Percentiles rank a stretch among this genome's conserved stretches.
phyloP scores from a whole-genome alignment of 495 filamentous ascomycete genomes.

The Penicillium salamii region DNA sequence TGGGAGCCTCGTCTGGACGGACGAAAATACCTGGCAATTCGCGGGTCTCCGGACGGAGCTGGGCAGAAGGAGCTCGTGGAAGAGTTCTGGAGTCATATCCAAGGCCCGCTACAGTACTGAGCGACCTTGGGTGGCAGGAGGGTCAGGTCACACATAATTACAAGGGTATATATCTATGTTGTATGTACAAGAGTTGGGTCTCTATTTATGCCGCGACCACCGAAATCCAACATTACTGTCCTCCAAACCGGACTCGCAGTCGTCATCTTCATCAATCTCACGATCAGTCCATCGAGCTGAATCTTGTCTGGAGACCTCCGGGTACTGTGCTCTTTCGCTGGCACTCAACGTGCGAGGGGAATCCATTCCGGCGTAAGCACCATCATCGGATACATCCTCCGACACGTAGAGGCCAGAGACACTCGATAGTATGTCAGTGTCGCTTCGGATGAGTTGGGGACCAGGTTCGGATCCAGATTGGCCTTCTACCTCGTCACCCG shows the following conservation, averaged over 20 bases:
- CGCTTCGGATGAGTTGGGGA: constrained; percentile 8
- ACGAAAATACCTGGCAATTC: constrained; percentile 74
- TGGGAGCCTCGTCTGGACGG: constrained; percentile 76
- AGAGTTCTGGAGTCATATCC: constrained; percentile 69
- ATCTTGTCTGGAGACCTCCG: constrained; percentile 26
- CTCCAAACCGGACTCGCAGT: constrained; percentile 25
- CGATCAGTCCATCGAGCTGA: constrained; percentile 41
- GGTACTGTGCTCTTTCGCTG: constrained; percentile 4
- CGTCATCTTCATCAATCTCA: constrained; percentile 34
- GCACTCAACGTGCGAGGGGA: constrained; percentile 13
- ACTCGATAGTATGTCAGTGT: background rate
- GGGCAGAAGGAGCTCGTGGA: constrained; percentile 75
- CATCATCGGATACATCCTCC: constrained; percentile 1
- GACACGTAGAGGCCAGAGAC: background rate
- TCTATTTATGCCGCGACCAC: constrained; percentile 4
- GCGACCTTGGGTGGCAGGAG: too few species aligned
- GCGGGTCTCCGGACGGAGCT: constrained; percentile 51
- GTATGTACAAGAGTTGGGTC: constrained; percentile 16
- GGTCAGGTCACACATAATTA: constrained; percentile 4
- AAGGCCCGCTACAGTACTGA: constrained; percentile 35
- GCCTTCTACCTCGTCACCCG: constrained; percentile 49
- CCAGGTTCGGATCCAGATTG: constrained; percentile 15
- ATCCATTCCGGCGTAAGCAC: constrained; percentile 10
- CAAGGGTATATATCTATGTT: constrained; percentile 11
- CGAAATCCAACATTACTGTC: constrained; percentile 22